Evolutionary conservation across 768 basidiomycete genomes (phyloP).

Genomic region (Cyclocybe aegerita): DNA sequence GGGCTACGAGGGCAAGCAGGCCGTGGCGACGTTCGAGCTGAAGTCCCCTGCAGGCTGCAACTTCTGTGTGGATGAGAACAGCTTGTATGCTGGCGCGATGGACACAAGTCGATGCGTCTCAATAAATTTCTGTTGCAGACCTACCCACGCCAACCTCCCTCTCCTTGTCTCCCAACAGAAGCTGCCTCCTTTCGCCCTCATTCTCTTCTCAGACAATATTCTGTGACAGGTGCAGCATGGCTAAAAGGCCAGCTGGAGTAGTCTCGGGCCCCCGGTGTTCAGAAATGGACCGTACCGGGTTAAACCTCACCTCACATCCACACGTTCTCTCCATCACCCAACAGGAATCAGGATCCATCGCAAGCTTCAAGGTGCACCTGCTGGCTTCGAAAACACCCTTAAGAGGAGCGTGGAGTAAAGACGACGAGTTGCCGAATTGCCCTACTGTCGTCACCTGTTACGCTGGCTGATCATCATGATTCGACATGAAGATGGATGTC

Average conservation of each 20-base stretch:
- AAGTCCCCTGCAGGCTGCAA: constrained; percentile 94
- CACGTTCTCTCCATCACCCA: constrained; percentile 87
- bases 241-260: too few relatives aligned
- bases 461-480: too few relatives aligned
- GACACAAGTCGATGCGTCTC: constrained; percentile 48
- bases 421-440: too few relatives aligned
- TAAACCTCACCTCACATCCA: too few relatives aligned
- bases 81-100: constrained; percentile 86
- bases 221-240: too few relatives aligned
- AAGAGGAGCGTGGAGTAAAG: constrained; percentile 85
- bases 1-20: constrained; percentile 67
- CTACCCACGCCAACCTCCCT: constrained; percentile 91
- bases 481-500: too few relatives aligned
- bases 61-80: constrained; percentile 89
- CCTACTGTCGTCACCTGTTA: too few relatives aligned
- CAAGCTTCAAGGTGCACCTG: constrained; percentile 78
- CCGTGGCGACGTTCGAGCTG: constrained; percentile 78
- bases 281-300: too few relatives aligned
- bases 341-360: constrained; percentile 84
- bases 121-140: constrained; percentile 47
- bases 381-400: constrained; percentile 93
- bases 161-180: constrained; percentile 85
- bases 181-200: constrained; percentile 86
- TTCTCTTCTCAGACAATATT: constrained; percentile 88
- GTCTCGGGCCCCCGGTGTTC: too few relatives aligned